Conservation (phyloP, 352 stramenopile species). For the Phytopythium ostracodes region DNA sequence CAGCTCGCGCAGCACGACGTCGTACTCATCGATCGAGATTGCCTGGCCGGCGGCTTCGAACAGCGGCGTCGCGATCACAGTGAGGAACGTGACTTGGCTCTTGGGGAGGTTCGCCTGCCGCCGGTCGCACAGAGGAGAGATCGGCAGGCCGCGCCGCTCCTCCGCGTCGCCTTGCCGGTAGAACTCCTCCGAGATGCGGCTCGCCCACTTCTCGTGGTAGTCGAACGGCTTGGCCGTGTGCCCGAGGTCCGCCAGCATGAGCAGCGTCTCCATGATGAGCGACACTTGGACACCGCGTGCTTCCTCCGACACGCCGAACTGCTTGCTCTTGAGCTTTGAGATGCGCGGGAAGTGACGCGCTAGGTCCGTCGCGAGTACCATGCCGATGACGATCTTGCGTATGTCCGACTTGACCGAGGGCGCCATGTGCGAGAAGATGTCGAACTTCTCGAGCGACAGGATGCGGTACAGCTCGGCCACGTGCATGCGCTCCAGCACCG, state of each 20-base stretch:
- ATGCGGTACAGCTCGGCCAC: conserved; percentile 64
- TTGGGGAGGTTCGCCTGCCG: conserved; percentile 52
- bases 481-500: conserved; percentile 81
- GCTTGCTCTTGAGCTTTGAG: conserved; percentile 66
- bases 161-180: conserved; percentile 63
- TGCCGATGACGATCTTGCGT: conserved; percentile 70
- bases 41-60: conserved; percentile 57
- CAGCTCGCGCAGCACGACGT: conserved; percentile 42
- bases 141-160: conserved; percentile 40
- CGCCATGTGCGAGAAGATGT: conserved; percentile 56
- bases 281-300: conserved; percentile 43
- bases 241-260: conserved; percentile 64
- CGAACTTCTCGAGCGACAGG: conserved; percentile 52
- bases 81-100: conserved; percentile 66
- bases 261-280: conserved; percentile 71
- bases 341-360: conserved; percentile 69
- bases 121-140: conserved; percentile 61
- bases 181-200: conserved; percentile 66
- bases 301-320: conserved; percentile 49
- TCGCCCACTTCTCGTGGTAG: conserved; percentile 57
- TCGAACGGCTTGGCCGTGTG: conserved; percentile 63
- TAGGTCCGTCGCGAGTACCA: conserved; percentile 77
- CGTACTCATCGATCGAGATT: conserved; percentile 61
- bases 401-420: conserved; percentile 25
- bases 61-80: conserved; percentile 52